Evolutionary conservation across 768 basidiomycete species (phyloP).

Genomic region (Symmetrospora coprosmae): DNA sequence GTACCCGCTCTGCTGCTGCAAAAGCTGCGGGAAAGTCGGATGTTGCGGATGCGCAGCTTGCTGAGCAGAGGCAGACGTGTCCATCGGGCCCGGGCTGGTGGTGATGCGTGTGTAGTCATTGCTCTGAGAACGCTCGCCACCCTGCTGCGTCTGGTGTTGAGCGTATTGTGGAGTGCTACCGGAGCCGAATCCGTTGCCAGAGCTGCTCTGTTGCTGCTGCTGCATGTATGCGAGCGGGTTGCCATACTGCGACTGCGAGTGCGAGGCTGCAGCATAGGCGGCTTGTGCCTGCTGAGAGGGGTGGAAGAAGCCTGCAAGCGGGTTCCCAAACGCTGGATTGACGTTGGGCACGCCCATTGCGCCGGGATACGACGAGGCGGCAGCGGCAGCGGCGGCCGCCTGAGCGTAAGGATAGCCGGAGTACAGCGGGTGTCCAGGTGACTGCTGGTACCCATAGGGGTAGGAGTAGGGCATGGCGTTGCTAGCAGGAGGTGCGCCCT

Average conservation of each 20-base stretch:
- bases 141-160: too few species aligned
- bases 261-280: background rate
- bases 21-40: too few species aligned
- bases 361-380: background rate
- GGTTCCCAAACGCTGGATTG: constrained; percentile 3
- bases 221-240: too few species aligned
- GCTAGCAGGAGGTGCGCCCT: too few species aligned
- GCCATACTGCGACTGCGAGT: background rate
- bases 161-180: background rate
- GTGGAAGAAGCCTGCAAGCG: background rate
- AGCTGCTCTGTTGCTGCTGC: background rate
- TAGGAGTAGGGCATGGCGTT: background rate
- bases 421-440: background rate
- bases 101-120: too few species aligned
- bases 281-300: background rate
- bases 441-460: background rate
- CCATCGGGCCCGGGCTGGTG: too few species aligned
- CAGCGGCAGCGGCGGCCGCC: too few species aligned
- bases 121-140: too few species aligned
- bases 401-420: background rate
- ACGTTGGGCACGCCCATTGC: too few species aligned
- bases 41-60: too few species aligned
- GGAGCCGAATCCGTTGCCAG: background rate
- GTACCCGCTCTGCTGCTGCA: too few species aligned
- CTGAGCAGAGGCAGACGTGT: too few species aligned